Percentiles rank a stretch among this genome's conserved stretches.
phyloP scores from a whole-genome alignment of 208 protist species.

The Trypanosoma scelopori region DNA sequence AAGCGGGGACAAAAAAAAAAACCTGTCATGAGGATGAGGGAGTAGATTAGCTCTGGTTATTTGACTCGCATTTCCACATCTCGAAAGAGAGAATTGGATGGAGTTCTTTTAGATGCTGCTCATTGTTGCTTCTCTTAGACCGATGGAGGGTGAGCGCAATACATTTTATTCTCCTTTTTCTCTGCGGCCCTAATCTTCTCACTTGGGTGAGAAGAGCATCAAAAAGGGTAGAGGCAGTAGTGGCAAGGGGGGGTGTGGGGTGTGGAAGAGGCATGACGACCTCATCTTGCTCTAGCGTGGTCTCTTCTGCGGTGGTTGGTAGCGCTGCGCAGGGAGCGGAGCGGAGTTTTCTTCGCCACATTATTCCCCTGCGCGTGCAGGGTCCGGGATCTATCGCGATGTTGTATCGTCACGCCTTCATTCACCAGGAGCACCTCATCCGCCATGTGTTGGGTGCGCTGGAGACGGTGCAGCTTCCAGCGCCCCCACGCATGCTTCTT shows the following conservation, averaged over 20 bases:
- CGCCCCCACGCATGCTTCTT: conserved; percentile 75
- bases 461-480: conserved; percentile 70
- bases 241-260: too few species aligned
- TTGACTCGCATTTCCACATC: too few species aligned
- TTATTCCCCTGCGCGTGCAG: conserved; percentile 74
- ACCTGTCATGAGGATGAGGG: too few species aligned
- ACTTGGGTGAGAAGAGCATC: too few species aligned
- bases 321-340: conserved; percentile 3
- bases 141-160: too few species aligned
- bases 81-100: too few species aligned
- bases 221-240: too few species aligned
- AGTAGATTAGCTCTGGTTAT: too few species aligned
- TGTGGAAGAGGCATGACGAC: conserved; percentile 7
- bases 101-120: not conserved
- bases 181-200: too few species aligned
- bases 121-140: too few species aligned
- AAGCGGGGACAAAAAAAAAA: conserved; percentile 1
- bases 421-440: conserved; percentile 68
- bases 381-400: conserved; percentile 49
- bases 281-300: not conserved
- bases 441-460: conserved; percentile 50
- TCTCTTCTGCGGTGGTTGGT: too few species aligned
- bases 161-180: too few species aligned
- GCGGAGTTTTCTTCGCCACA: conserved; percentile 64
- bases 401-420: conserved; percentile 72